Percentiles rank a stretch among this genome's conserved stretches.
These are phyloP conservation scores for Hypoxylon sp. DNA, from an alignment of 2,329 filamentous ascomycete species.

Conservation along the genomic window DNA sequence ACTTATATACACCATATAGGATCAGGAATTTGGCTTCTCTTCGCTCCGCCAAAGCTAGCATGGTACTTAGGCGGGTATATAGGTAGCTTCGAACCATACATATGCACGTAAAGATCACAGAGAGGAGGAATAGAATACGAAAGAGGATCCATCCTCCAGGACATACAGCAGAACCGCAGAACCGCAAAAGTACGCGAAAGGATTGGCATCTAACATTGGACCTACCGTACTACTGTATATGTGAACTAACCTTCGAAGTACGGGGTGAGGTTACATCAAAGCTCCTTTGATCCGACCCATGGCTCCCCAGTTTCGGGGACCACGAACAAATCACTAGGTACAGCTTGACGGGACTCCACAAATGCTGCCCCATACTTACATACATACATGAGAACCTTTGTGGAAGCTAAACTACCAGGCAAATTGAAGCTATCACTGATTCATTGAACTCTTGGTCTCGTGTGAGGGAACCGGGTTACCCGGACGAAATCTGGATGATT, in stretches of 20 bases:
- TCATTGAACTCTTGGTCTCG: background rate
- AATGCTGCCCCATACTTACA: conserved; percentile 17
- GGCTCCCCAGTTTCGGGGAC: background rate
- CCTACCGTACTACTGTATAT: background rate
- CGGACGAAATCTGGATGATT: background rate
- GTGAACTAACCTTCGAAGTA: conserved; percentile 12
- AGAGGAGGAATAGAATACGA: background rate
- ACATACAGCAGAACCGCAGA: background rate
- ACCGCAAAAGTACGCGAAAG: conserved; percentile 1
- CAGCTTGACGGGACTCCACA: conserved; percentile 10
- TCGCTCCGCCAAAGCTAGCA: background rate
- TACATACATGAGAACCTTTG: conserved; percentile 5
- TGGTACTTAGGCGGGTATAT: background rate
- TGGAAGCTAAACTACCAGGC: background rate
- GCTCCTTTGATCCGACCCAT: background rate
- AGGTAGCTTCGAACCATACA: background rate
- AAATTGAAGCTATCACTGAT: background rate
- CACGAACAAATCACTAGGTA: background rate
- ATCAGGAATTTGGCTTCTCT: background rate
- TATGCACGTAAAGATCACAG: background rate
- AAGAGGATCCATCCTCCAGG: background rate
- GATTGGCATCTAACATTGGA: conserved; percentile 17
- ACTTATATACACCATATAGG: background rate
- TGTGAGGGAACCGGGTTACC: background rate
- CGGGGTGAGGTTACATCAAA: conserved; percentile 10